Conservation (phyloP, 106 monocot genomes). For the Acanthochlamys bracteata region DNA sequence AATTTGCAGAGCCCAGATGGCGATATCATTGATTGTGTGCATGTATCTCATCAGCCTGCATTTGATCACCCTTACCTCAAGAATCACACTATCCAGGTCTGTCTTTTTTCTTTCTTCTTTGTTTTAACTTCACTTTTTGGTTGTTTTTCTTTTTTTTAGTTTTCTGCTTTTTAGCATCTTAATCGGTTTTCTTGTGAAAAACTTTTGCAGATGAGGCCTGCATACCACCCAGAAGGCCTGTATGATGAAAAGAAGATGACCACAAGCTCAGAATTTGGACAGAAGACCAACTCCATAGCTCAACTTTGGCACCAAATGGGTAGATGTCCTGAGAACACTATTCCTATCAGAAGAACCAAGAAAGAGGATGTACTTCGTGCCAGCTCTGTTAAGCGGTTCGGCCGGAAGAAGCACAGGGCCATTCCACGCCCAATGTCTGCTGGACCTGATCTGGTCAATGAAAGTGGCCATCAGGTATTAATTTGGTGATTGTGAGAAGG, state of each 20-base stretch:
- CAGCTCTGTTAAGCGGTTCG: slow-evolving; percentile 61
- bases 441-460: slow-evolving; percentile 53
- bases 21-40: slow-evolving; percentile 74
- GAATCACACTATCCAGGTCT: slow-evolving; percentile 41
- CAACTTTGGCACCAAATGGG: slow-evolving; percentile 80
- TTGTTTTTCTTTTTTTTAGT: background rate
- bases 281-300: slow-evolving; percentile 16
- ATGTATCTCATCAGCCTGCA: slow-evolving; percentile 56
- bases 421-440: slow-evolving; percentile 48
- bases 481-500: background rate
- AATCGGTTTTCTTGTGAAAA: background rate
- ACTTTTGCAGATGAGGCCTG: slow-evolving; percentile 56
- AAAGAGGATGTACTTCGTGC: slow-evolving; percentile 64
- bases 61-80: slow-evolving; percentile 85
- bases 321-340: slow-evolving; percentile 64
- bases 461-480: slow-evolving; percentile 74
- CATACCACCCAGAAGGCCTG: slow-evolving; percentile 56
- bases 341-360: slow-evolving; percentile 86
- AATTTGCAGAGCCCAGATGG: slow-evolving; percentile 74
- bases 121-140: slow-evolving; percentile 1
- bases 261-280: slow-evolving; percentile 2
- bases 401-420: slow-evolving; percentile 54
- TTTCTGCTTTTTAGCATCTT: background rate
- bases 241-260: slow-evolving; percentile 35
- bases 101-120: background rate